These are phyloP conservation scores for Chionographis japonica DNA, from an alignment of 106 monocot genomes.

Conservation along the genomic window DNA sequence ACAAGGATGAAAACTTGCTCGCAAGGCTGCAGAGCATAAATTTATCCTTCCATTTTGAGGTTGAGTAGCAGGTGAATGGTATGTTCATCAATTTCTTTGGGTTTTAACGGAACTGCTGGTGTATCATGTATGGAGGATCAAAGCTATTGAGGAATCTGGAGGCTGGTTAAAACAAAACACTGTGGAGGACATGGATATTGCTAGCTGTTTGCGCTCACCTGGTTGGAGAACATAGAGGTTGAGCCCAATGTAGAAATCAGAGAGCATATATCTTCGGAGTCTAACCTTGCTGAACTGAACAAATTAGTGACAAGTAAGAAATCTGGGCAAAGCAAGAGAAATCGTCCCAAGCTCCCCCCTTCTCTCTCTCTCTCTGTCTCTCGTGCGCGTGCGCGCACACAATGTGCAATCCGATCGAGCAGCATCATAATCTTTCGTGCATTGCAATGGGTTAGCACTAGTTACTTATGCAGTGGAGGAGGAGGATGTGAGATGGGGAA, in stretches of 20 bases:
- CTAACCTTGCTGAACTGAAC: constrained; percentile 34
- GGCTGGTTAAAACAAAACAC: constrained; percentile 78
- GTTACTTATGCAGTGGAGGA: too few species aligned
- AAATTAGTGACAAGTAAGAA: constrained; percentile 32
- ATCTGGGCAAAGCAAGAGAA: constrained; percentile 18
- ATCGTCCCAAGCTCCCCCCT: too few species aligned
- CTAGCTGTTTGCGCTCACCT: constrained; percentile 74
- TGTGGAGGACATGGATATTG: constrained; percentile 82
- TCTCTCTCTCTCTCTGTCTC: too few species aligned
- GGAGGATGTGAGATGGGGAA: too few species aligned
- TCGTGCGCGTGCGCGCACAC: too few species aligned
- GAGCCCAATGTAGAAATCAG: constrained; percentile 13
- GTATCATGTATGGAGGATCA: constrained; percentile 72
- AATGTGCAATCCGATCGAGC: too few species aligned
- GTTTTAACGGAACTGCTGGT: constrained; percentile 70
- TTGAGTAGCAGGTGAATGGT: constrained; percentile 78
- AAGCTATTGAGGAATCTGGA: constrained; percentile 64
- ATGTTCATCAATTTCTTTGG: constrained; percentile 73
- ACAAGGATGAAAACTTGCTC: constrained; percentile 75
- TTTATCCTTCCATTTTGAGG: constrained; percentile 84
- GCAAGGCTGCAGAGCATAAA: constrained; percentile 76
- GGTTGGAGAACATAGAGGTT: too few species aligned
- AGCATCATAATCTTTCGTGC: too few species aligned
- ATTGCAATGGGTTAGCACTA: too few species aligned
- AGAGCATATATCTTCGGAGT: constrained; percentile 50